These are phyloP conservation scores for Solioccasus polychromus DNA, from an alignment of 768 basidiomycete species.

Conservation along the genomic window DNA sequence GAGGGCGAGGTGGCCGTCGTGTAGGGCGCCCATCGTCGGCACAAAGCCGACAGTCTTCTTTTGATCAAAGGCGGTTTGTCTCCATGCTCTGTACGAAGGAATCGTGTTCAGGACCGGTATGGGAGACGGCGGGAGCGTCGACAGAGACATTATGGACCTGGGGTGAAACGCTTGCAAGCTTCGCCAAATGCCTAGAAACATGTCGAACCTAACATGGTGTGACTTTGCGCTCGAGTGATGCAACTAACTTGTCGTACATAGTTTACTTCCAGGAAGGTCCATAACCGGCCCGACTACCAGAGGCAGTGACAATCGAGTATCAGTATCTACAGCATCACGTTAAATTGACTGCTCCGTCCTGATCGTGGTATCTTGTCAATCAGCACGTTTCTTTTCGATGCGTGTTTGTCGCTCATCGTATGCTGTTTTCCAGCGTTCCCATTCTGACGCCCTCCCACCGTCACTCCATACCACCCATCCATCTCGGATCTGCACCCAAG, in stretches of 20 bases:
- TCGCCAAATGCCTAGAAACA: constrained; percentile 10
- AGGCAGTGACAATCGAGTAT: no score
- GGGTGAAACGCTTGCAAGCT: background rate
- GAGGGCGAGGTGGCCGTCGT: constrained; percentile 88
- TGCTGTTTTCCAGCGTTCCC: constrained; percentile 59
- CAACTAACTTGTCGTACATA: no score
- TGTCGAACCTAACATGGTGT: no score
- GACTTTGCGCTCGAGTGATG: no score
- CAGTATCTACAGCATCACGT: constrained; percentile 14
- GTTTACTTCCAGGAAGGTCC: no score
- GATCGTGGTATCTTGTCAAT: constrained; percentile 35
- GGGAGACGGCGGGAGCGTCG: constrained; percentile 26
- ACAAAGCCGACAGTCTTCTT: constrained; percentile 83
- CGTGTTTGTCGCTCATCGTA: constrained; percentile 44
- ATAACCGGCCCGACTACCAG: no score
- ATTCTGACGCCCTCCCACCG: constrained; percentile 72
- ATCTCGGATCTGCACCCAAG: constrained; percentile 72
- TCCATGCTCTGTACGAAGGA: constrained; percentile 68
- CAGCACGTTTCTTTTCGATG: constrained; percentile 16
- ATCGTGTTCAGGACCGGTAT: constrained; percentile 59
- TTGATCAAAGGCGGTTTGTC: constrained; percentile 54
- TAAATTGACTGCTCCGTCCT: constrained; percentile 47
- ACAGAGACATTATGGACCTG: constrained; percentile 16
- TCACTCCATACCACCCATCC: constrained; percentile 82
- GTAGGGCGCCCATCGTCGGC: constrained; percentile 97